Evolutionary conservation across 2,329 filamentous ascomycete genomes (phyloP), one percentile per base, ranked within the genome.

Genomic region (Tolypocladium tundrense): DNA sequence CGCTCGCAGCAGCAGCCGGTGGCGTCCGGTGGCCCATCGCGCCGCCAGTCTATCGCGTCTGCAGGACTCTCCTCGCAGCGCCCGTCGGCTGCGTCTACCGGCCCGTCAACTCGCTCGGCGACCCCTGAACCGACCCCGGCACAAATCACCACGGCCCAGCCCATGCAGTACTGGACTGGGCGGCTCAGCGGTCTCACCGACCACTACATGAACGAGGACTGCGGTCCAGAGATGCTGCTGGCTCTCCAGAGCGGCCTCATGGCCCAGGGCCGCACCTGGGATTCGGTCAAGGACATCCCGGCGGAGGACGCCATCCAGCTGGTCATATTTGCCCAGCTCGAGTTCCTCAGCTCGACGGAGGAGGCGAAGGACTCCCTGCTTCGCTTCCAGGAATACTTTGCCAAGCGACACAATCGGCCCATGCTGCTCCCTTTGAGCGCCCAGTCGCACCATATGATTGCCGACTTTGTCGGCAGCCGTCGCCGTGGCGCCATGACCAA

Each of bases 111-210:
- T 24, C 59, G 40, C 37, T 56, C 58, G 7, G 52, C 21, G n/a
- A 58, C 59, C 13, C 58, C 60, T 10, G 62, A 62, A 40, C 57
- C 62, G 37, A 61, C 71, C 11, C 67, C 65, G 2, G 63, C 63
- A 1, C 66, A 69, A 2, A 68, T 84, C 16, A 66, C 67, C 55
- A 70, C 66, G 0, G 74, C 78, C 2, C 77, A 80, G 63, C 70
- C 76, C 7, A 75, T 77, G 2, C 68, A 74, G 3, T 87, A 85
- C 68, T 88, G 85, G 85, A 73, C 77, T 13, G 85, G 85, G 21
- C 81, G 85, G 43, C 86, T 87, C 65, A 71, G 57, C 35, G 21
- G 54, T 9, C 54, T 59, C n/a, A 54, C 56, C 31, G 54, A 56
- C 42, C 5, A 43, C 1, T 57, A 59, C 24, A 39, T 53, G 37